Evolutionary conservation across 805 yeast genomes (phyloP).

Genomic region (Ogataea populi-albae): DNA sequence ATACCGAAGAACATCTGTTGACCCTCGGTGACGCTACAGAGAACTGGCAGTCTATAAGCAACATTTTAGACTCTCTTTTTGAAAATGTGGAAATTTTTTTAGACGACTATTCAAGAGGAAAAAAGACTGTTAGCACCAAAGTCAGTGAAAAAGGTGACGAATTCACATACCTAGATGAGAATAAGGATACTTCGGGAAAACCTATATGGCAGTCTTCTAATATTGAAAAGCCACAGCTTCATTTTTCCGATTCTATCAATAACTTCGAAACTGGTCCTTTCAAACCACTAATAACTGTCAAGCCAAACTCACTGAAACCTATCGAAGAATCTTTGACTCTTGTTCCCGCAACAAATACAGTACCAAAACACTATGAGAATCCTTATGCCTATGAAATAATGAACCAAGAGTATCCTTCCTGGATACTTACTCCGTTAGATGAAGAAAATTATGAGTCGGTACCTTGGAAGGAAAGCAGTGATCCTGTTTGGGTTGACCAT

Average conservation of each 20-base stretch:
- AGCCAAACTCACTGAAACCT: constrained; percentile 67
- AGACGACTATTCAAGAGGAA: constrained; percentile 40
- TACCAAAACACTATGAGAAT: constrained; percentile 64
- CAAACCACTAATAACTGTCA: constrained; percentile 63
- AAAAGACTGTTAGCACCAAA: constrained; percentile 5
- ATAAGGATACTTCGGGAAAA: constrained; percentile 34
- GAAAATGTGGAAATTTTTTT: constrained; percentile 74
- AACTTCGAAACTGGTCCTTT: constrained; percentile 69
- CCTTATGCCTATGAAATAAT: constrained; percentile 81
- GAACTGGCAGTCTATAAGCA: constrained; percentile 61
- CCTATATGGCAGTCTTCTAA: constrained; percentile 12
- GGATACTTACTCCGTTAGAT: constrained; percentile 43
- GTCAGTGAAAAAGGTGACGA: constrained; percentile 18
- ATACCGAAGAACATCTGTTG: constrained; percentile 26
- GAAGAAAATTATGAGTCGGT: constrained; percentile 47
- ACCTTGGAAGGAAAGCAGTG: constrained; percentile 57
- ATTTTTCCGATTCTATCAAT: constrained; percentile 58
- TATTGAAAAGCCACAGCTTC: constrained; percentile 61
- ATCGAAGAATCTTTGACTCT: constrained; percentile 49
- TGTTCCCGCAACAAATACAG: constrained; percentile 36
- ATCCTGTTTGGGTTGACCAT: constrained; percentile 71
- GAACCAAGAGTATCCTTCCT: constrained; percentile 63
- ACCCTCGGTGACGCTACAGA: constrained; percentile 34
- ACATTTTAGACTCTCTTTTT: constrained; percentile 63
- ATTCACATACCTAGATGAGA: constrained; percentile 52